These are phyloP conservation scores for Leucocoprinus leucothites DNA, from an alignment of 768 basidiomycete genomes.

Conservation along the genomic window DNA sequence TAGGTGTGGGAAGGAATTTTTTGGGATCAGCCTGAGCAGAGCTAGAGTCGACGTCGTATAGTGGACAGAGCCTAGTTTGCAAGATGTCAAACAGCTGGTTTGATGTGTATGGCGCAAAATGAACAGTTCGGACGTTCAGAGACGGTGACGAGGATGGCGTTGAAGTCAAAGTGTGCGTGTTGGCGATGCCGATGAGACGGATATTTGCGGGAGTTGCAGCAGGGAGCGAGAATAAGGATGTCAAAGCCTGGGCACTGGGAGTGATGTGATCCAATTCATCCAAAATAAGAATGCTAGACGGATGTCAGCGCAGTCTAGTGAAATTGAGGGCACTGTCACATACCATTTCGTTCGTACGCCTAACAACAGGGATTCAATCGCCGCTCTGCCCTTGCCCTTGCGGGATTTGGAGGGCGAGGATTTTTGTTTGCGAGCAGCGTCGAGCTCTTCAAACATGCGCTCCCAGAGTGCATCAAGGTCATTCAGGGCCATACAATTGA, in stretches of 20 bases:
- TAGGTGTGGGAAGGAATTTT: slow-evolving; percentile 60
- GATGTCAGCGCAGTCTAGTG: slow-evolving; percentile 14
- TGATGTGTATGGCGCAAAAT: slow-evolving; percentile 79
- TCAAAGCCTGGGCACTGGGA: slow-evolving; percentile 53
- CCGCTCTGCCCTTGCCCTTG: slow-evolving; percentile 46
- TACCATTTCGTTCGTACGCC: slow-evolving; percentile 54
- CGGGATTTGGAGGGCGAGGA: slow-evolving; percentile 23
- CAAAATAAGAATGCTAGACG: slow-evolving; percentile 65
- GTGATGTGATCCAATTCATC: slow-evolving; percentile 88
- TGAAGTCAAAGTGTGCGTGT: slow-evolving; percentile 80
- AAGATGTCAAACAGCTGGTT: slow-evolving; percentile 69
- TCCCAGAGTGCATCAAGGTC: slow-evolving; percentile 71
- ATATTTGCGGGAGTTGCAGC: slow-evolving; percentile 47
- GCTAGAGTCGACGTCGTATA: slow-evolving; percentile 35
- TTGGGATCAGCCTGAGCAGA: slow-evolving; percentile 31
- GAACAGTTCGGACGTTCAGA: slow-evolving; percentile 56
- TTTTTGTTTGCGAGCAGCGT: slow-evolving; percentile 32
- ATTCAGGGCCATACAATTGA: slow-evolving; percentile 82
- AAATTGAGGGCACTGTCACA: slow-evolving; percentile 13
- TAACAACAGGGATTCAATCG: slow-evolving; percentile 42
- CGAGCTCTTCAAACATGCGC: slow-evolving; percentile 57
- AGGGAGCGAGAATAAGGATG: slow-evolving; percentile 67
- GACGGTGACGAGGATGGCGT: slow-evolving; percentile 37
- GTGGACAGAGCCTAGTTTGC: slow-evolving; percentile 53
- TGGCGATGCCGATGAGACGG: slow-evolving; percentile 82